Conservation (phyloP, 495 filamentous ascomycete genomes). For the Xylaria longipes region DNA sequence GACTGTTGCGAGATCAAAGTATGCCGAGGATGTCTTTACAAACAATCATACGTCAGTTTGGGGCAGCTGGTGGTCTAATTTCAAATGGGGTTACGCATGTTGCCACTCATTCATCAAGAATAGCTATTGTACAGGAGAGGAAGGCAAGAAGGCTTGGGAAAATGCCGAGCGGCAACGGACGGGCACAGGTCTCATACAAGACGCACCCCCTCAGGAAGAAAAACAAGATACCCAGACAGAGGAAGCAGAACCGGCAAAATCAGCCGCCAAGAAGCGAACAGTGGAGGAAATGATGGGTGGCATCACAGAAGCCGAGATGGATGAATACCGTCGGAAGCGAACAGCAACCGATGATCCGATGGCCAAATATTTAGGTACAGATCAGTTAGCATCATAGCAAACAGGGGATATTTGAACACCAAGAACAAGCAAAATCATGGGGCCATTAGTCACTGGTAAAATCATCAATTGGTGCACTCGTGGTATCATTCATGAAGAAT, state of each 20-base stretch:
- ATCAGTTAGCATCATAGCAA: conserved; percentile 41
- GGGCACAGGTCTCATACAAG: conserved; percentile 51
- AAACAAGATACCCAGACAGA: conserved; percentile 42
- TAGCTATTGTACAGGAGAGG: conserved; percentile 94
- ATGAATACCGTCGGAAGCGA: conserved; percentile 77
- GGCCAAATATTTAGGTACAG: conserved; percentile 68
- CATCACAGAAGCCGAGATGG: conserved; percentile 80
- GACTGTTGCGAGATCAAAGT: conserved; percentile 80
- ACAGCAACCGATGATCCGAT: conserved; percentile 80
- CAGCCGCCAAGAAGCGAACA: conserved; percentile 67
- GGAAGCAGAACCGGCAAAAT: conserved; percentile 33
- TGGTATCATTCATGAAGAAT: conserved; percentile 40
- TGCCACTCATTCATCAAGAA: conserved; percentile 94
- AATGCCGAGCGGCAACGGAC: conserved; percentile 66
- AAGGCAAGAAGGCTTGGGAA: conserved; percentile 76
- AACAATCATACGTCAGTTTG: conserved; percentile 95
- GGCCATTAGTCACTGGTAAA: conserved; percentile 24
- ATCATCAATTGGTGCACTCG: conserved; percentile 30
- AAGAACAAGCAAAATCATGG: neutral
- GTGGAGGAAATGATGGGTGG: conserved; percentile 77
- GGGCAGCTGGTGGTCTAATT: conserved; percentile 97
- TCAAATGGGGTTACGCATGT: conserved; percentile 97
- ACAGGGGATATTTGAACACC: neutral
- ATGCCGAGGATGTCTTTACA: conserved; percentile 81
- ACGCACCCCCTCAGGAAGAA: conserved; percentile 34